These are phyloP conservation scores for Phytopythium chamaehyphon DNA, from an alignment of 352 stramenopile genomes.

Conservation along the genomic window DNA sequence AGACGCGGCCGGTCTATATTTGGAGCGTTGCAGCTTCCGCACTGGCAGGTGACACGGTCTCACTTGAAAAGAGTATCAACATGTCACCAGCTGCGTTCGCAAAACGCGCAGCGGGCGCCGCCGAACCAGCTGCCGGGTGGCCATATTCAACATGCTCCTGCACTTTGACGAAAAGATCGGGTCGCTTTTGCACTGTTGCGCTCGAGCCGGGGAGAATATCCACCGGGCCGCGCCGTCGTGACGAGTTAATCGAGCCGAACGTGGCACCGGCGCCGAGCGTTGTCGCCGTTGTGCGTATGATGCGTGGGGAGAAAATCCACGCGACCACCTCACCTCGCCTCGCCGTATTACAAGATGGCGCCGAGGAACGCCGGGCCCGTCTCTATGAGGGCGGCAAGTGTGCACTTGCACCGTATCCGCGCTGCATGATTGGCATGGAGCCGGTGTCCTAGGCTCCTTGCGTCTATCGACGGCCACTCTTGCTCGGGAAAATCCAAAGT, in stretches of 20 bases:
- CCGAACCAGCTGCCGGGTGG: constrained; percentile 5
- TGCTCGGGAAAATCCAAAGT: constrained; percentile 6
- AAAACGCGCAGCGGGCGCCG: not conserved
- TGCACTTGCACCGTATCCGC: not conserved
- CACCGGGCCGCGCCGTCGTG: not conserved
- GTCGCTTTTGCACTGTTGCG: not conserved
- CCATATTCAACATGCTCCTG: constrained; percentile 6
- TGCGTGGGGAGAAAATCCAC: constrained; percentile 7
- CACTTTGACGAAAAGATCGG: constrained; percentile 4
- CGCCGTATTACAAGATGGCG: constrained; percentile 7
- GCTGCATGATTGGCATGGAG: constrained; percentile 2
- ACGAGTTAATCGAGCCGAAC: not conserved
- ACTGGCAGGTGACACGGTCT: not conserved
- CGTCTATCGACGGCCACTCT: not conserved
- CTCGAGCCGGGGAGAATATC: constrained; percentile 2
- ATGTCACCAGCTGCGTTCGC: not conserved
- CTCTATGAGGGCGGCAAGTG: not conserved
- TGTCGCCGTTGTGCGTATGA: not conserved
- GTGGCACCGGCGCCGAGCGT: not conserved
- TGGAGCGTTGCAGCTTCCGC: too few species aligned
- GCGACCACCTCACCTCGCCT: not conserved
- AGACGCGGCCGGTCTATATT: too few species aligned
- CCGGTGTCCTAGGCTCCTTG: too few species aligned
- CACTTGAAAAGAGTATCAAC: not conserved
- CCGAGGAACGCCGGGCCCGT: constrained; percentile 4